Evolutionary conservation across 1,284 basidiomycete species (phyloP).

Genomic region (Gomphus bonarii): DNA sequence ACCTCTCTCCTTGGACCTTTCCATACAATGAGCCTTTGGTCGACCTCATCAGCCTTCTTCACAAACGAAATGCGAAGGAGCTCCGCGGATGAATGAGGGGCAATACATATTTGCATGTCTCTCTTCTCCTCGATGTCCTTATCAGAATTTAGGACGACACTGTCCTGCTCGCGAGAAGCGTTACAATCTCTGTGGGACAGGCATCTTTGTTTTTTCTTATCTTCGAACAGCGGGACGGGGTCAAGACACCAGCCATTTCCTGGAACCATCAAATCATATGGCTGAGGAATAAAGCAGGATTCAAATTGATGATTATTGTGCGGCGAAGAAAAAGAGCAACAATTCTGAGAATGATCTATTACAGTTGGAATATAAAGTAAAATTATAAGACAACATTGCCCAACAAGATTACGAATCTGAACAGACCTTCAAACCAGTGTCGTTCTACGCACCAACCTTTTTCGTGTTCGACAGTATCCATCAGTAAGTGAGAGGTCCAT

Average conservation of each 20-base stretch:
- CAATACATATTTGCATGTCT: slow-evolving; percentile 30
- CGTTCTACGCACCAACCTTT: slow-evolving; percentile 53
- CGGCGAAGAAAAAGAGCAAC: slow-evolving; percentile 13
- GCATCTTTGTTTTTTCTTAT: slow-evolving; percentile 24
- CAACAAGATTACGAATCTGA: neutral
- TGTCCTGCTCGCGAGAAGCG: neutral
- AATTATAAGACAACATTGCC: neutral
- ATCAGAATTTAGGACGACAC: neutral
- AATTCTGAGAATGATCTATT: slow-evolving; percentile 2
- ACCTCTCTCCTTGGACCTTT: slow-evolving; percentile 57
- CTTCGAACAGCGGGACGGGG: slow-evolving; percentile 36
- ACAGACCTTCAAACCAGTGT: slow-evolving; percentile 25
- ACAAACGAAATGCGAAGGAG: slow-evolving; percentile 34
- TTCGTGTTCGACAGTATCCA: slow-evolving; percentile 12
- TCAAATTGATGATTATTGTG: slow-evolving; percentile 1
- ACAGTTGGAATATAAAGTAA: neutral
- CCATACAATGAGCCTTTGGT: slow-evolving; percentile 45
- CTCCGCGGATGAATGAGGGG: slow-evolving; percentile 33
- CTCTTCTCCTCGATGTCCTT: neutral
- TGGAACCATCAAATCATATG: slow-evolving; percentile 8
- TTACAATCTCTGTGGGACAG: slow-evolving; percentile 26
- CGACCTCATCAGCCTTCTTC: slow-evolving; percentile 9
- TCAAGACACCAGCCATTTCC: slow-evolving; percentile 37
- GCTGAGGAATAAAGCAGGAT: slow-evolving; percentile 37
- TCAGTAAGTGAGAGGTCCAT: slow-evolving; percentile 38